Evolutionary conservation across 495 filamentous ascomycete genomes (phyloP).

Genomic region (Neurospora sp.): DNA sequence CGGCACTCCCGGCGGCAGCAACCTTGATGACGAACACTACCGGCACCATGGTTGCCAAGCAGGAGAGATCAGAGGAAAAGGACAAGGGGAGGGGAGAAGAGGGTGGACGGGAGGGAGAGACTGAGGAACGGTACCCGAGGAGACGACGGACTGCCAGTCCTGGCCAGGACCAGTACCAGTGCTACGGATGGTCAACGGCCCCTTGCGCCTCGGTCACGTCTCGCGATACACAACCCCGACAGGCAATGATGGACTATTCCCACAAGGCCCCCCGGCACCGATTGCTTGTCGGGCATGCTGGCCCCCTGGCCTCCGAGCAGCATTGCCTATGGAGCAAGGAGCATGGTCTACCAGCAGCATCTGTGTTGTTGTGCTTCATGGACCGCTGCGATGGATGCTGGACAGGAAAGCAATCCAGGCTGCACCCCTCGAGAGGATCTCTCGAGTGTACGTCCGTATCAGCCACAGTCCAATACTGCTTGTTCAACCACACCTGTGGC

Average conservation of each 20-base stretch:
- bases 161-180: neutral
- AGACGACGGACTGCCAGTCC: neutral
- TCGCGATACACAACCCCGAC: neutral
- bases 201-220: neutral
- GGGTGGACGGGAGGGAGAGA: too few relatives aligned
- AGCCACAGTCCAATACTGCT: slow-evolving; percentile 17
- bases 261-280: neutral
- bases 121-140: neutral
- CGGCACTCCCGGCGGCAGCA: neutral
- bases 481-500: slow-evolving; percentile 21
- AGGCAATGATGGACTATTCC: neutral
- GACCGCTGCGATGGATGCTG: neutral
- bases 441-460: slow-evolving; percentile 20
- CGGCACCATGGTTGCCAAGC: neutral
- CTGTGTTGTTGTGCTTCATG: neutral
- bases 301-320: neutral
- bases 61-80: neutral
- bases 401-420: neutral
- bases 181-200: neutral
- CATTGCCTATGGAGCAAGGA: neutral
- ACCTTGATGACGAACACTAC: neutral
- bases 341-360: neutral
- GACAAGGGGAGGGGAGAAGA: neutral
- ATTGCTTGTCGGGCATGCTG: neutral
- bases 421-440: slow-evolving; percentile 3